Percentiles rank a stretch among this genome's conserved stretches.
Conservation (phyloP, 2,329 filamentous ascomycete genomes). For the Rhynchosporium secalis region DNA sequence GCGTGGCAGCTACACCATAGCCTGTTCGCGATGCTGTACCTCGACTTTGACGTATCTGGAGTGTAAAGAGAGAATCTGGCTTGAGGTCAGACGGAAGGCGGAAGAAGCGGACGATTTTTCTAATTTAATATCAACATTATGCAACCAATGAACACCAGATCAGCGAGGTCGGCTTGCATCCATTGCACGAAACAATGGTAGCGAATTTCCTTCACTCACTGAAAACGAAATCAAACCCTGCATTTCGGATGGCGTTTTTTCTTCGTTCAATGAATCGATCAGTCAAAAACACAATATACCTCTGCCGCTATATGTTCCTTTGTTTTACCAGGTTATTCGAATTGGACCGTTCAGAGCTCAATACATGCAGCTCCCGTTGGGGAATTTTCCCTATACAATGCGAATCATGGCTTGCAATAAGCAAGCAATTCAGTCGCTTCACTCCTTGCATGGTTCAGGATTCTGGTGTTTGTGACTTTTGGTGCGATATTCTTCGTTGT, state of each 20-base stretch:
- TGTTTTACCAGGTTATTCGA: constrained; percentile 10
- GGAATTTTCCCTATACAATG: not conserved
- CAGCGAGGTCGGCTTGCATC: constrained; percentile 25
- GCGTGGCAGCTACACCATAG: constrained; percentile 63
- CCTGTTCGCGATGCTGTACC: not conserved
- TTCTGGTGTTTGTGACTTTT: not conserved
- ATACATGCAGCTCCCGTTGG: not conserved
- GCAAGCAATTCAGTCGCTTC: not conserved
- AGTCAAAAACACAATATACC: constrained; percentile 28
- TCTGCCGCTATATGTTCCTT: constrained; percentile 27
- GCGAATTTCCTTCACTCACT: constrained; percentile 21
- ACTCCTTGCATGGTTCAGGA: constrained; percentile 2
- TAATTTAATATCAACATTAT: constrained; percentile 33
- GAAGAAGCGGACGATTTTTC: constrained; percentile 30
- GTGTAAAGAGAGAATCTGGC: constrained; percentile 22
- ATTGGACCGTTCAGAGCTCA: not conserved
- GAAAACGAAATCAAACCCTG: constrained; percentile 28
- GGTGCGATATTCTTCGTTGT: not conserved
- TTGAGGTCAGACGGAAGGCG: constrained; percentile 19
- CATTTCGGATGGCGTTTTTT: constrained; percentile 32
- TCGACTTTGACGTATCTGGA: constrained; percentile 7
- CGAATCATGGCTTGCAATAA: constrained; percentile 12
- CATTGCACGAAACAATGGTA: constrained; percentile 27
- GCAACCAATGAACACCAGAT: constrained; percentile 21
- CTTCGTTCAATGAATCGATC: constrained; percentile 17